Conservation (phyloP, 495 filamentous ascomycete species). For the Penicillium crystallinum region DNA sequence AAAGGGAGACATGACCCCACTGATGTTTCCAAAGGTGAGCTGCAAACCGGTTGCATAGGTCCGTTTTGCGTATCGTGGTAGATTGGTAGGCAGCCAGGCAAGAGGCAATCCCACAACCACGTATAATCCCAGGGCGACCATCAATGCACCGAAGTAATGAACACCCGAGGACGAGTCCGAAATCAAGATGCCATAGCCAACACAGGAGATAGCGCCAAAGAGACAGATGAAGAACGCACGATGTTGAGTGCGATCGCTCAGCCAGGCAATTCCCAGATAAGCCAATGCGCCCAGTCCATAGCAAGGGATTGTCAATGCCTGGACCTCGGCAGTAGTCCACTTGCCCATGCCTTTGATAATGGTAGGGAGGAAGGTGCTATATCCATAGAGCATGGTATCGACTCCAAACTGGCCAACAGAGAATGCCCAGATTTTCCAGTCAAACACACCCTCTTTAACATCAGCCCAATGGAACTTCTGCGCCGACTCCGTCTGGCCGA, state of each 20-base stretch:
- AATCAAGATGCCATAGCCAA: constrained; percentile 65
- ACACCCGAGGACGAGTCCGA: constrained; percentile 53
- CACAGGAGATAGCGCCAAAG: constrained; percentile 53
- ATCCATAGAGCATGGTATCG: constrained; percentile 74
- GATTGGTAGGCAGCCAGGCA: constrained; percentile 56
- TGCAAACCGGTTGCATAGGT: constrained; percentile 66
- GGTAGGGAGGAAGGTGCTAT: constrained; percentile 70
- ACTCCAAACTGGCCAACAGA: constrained; percentile 61
- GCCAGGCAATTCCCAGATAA: constrained; percentile 56
- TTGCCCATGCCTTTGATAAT: constrained; percentile 65
- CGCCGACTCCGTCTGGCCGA: constrained; percentile 55
- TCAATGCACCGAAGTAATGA: constrained; percentile 67
- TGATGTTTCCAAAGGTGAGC: constrained; percentile 59
- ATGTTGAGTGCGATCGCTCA: constrained; percentile 57
- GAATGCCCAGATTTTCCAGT: constrained; percentile 67
- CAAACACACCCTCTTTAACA: constrained; percentile 45
- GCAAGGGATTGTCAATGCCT: constrained; percentile 74
- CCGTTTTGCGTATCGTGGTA: constrained; percentile 67
- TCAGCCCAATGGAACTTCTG: constrained; percentile 56
- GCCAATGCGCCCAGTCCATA: constrained; percentile 63
- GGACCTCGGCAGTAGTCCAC: constrained; percentile 58
- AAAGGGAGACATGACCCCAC: constrained; percentile 66
- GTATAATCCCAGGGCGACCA: constrained; percentile 68
- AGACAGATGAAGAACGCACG: constrained; percentile 56
- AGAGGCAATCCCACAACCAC: constrained; percentile 64